A percentile compares a stretch with the other conserved stretches of the same genome.
Evolutionary conservation across 164 flowering plant genomes (phyloP).

Genomic region (Santalum album): DNA sequence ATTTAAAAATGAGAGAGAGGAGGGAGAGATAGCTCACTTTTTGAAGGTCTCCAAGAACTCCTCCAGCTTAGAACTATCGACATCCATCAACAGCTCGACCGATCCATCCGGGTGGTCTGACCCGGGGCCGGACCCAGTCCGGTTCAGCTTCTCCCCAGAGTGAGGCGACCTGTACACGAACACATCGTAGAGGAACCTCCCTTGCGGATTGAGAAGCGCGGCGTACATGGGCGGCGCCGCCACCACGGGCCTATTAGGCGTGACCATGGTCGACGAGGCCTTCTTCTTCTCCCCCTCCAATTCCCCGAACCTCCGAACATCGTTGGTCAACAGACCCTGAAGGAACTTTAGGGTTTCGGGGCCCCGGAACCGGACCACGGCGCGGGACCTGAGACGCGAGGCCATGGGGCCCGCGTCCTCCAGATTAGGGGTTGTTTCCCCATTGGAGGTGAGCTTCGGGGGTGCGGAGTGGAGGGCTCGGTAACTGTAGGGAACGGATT

Average conservation of each 20-base stretch:
- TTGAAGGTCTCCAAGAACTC: constrained; percentile 60
- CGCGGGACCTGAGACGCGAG: constrained; percentile 56
- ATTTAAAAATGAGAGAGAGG: no score
- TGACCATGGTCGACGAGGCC: constrained; percentile 21
- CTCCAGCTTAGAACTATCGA: constrained; percentile 60
- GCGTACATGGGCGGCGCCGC: constrained; percentile 57
- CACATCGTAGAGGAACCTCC: constrained; percentile 79
- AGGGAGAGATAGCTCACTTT: constrained; percentile 38
- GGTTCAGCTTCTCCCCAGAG: constrained; percentile 50
- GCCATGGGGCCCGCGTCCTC: constrained; percentile 36
- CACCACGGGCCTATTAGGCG: constrained; percentile 44
- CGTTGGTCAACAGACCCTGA: constrained; percentile 84
- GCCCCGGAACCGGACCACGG: constrained; percentile 76
- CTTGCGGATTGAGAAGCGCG: constrained; percentile 83
- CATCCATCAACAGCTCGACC: constrained; percentile 36
- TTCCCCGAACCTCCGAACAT: constrained; percentile 44
- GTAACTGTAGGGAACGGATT: not conserved
- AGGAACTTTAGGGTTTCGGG: constrained; percentile 81
- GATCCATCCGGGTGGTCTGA: constrained; percentile 26
- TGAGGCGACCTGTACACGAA: constrained; percentile 53
- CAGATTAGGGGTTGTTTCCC: constrained; percentile 9
- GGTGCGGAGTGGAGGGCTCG: constrained; percentile 1
- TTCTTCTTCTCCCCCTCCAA: constrained; percentile 23
- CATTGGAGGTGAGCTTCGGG: no score
- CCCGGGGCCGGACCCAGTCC: constrained; percentile 69